These are phyloP conservation scores for Allantophomopsis cytisporea DNA, from an alignment of 2,329 filamentous ascomycete species.

Conservation along the genomic window DNA sequence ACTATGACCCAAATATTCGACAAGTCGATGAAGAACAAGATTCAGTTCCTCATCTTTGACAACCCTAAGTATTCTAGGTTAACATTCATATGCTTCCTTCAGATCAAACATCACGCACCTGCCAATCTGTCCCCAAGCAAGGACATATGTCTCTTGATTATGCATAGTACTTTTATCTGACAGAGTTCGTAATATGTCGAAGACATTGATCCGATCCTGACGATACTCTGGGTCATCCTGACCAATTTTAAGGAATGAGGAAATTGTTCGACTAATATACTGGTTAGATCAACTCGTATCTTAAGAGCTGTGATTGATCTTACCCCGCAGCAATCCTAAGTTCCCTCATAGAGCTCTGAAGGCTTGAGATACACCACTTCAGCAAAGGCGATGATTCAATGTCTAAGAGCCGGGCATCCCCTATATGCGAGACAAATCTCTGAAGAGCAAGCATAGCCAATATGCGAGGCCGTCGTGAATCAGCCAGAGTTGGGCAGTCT, in stretches of 20 bases:
- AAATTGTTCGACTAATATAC: slow-evolving; percentile 40
- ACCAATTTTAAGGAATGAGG: slow-evolving; percentile 33
- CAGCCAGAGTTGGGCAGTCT: slow-evolving; percentile 28
- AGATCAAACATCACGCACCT: slow-evolving; percentile 28
- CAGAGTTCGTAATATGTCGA: slow-evolving; percentile 59
- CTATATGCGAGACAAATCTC: slow-evolving; percentile 54
- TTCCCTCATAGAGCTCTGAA: slow-evolving; percentile 77
- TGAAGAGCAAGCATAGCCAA: slow-evolving; percentile 60
- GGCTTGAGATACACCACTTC: slow-evolving; percentile 68
- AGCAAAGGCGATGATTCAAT: slow-evolving; percentile 56
- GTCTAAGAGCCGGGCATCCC: slow-evolving; percentile 43
- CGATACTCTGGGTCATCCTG: background rate
- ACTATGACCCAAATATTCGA: slow-evolving; percentile 76
- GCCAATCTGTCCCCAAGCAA: slow-evolving; percentile 78
- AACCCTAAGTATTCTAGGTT: slow-evolving; percentile 28
- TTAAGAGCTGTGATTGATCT: too few species aligned
- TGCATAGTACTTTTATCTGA: slow-evolving; percentile 54
- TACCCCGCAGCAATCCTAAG: slow-evolving; percentile 64
- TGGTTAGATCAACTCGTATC: too few species aligned
- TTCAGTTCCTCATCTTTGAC: slow-evolving; percentile 76
- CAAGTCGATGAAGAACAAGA: slow-evolving; percentile 66
- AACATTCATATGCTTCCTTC: background rate
- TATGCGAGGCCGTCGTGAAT: slow-evolving; percentile 49
- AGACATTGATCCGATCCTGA: slow-evolving; percentile 54
- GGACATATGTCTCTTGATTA: slow-evolving; percentile 70